phyloP scores from a whole-genome alignment of 192 early-diverging fungal genomes.

The Linnemannia elongata region DNA sequence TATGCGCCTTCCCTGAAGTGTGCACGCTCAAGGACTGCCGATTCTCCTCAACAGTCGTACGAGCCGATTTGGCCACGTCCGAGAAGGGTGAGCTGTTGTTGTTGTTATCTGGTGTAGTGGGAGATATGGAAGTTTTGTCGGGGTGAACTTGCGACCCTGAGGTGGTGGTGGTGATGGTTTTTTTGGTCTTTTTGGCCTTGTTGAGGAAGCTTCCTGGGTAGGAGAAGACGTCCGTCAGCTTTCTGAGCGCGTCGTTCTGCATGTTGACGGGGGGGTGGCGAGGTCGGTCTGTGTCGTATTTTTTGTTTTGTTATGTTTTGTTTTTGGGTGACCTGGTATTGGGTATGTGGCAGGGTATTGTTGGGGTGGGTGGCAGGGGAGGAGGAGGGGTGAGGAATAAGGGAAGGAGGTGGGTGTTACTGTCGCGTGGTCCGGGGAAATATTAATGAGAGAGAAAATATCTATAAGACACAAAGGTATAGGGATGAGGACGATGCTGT shows the following conservation, averaged over 20 bases:
- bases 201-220: slow-evolving; percentile 23
- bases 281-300: not conserved
- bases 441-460: not conserved
- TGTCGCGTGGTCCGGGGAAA: too few relatives aligned
- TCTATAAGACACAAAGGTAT: not conserved
- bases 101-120: not conserved
- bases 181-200: slow-evolving; percentile 35
- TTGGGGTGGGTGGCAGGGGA: too few relatives aligned
- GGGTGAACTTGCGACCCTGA: not conserved
- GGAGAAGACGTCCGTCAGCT: slow-evolving; percentile 22
- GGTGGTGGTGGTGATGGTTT: not conserved
- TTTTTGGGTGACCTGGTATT: not conserved
- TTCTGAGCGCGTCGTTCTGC: slow-evolving; percentile 47
- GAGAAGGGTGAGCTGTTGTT: not conserved
- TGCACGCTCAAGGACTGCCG: not conserved
- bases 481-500: not conserved
- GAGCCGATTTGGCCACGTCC: slow-evolving; percentile 9
- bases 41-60: not conserved
- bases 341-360: not conserved
- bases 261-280: slow-evolving; percentile 9
- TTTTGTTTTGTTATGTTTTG: not conserved
- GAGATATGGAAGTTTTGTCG: not conserved
- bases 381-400: too few relatives aligned
- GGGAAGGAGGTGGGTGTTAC: too few relatives aligned
- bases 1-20: not conserved